Evolutionary conservation across 176 grass and related monocot genomes (phyloP).

Genomic region (Aegilops sharonensis): DNA sequence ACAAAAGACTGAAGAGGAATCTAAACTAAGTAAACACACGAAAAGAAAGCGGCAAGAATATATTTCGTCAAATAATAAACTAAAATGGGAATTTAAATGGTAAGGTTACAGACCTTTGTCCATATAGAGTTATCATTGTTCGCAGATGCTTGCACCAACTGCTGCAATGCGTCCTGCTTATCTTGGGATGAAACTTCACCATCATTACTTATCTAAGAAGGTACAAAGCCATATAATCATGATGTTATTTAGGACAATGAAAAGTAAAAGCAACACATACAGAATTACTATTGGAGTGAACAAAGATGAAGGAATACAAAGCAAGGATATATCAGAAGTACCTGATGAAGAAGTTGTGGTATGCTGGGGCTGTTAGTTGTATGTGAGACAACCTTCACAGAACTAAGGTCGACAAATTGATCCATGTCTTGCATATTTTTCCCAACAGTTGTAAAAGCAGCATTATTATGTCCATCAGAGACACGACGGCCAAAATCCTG

Average conservation of each 20-base stretch:
- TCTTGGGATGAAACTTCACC: conserved; percentile 52
- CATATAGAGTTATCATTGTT: conserved; percentile 68
- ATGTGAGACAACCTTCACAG: conserved; percentile 36
- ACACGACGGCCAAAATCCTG: conserved; percentile 41
- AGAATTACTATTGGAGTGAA: background rate
- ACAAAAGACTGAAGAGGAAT: background rate
- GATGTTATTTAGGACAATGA: background rate
- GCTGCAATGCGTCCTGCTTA: conserved; percentile 63
- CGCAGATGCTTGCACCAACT: conserved; percentile 59
- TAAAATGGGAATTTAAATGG: background rate
- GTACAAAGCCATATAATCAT: background rate
- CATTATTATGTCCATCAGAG: conserved; percentile 41
- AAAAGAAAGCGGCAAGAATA: conserved; percentile 4
- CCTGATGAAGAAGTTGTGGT: conserved; percentile 81
- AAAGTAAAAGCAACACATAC: conserved; percentile 17
- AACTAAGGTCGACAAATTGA: conserved; percentile 31
- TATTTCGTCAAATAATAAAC: conserved; percentile 10
- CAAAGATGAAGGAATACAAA: background rate
- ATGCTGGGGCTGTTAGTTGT: conserved; percentile 49
- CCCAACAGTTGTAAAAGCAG: conserved; percentile 28
- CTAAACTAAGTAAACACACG: background rate
- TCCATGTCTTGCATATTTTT: conserved; percentile 43
- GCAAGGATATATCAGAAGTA: conserved; percentile 33
- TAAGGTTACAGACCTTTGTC: conserved; percentile 61
- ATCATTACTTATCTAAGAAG: conserved; percentile 54